Evolutionary conservation across 129 eudicot species (phyloP).

Genomic region (Helianthus annuus): DNA sequence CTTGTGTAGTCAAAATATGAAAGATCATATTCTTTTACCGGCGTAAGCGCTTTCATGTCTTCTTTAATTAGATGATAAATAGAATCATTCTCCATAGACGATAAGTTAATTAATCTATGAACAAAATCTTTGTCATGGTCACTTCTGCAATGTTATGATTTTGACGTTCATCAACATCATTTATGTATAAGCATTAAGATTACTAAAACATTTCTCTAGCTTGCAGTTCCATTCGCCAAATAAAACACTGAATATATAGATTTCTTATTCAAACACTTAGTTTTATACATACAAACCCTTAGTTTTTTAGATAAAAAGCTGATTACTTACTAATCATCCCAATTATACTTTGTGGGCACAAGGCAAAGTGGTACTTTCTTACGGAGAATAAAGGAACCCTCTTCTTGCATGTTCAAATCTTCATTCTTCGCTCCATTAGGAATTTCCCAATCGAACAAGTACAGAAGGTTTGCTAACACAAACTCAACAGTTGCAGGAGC

Average conservation of each 20-base stretch:
- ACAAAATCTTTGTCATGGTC: too few relatives aligned
- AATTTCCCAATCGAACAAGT: conserved; percentile 50
- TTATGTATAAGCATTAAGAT: too few relatives aligned
- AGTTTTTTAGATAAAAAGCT: too few relatives aligned
- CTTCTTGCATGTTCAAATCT: conserved; percentile 42
- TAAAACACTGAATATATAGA: too few relatives aligned
- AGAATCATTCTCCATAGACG: too few relatives aligned
- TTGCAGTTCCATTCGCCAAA: conserved; percentile 9
- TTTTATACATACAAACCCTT: background rate
- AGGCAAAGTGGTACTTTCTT: conserved; percentile 30
- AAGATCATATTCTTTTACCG: background rate
- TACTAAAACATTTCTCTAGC: background rate
- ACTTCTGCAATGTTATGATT: background rate
- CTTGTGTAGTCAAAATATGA: too few relatives aligned
- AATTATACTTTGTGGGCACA: conserved; percentile 8
- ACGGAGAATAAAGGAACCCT: background rate
- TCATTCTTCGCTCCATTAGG: conserved; percentile 35
- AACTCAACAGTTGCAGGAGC: conserved; percentile 42
- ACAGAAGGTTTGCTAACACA: conserved; percentile 46
- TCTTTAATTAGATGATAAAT: background rate
- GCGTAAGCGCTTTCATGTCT: background rate
- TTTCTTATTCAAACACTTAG: too few relatives aligned
- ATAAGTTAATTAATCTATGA: too few relatives aligned
- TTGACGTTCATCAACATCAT: too few relatives aligned
- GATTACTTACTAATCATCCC: conserved; percentile 1